Base-by-base conservation (phyloP, 2,329 filamentous ascomycete genomes). In the Aspergillus persii region DNA sequence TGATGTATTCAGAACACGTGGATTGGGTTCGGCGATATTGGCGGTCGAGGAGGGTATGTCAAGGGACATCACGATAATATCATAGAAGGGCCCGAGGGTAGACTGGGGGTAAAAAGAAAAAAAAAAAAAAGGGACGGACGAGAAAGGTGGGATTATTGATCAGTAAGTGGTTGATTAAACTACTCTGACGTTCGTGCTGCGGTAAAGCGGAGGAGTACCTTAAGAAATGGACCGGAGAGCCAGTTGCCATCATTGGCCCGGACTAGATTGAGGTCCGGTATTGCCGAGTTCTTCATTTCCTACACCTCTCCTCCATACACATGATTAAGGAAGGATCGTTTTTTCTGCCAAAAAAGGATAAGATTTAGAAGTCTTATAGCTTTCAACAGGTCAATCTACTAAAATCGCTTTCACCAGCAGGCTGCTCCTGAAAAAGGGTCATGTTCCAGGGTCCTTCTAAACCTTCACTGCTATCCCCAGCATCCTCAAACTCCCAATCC, bases 1-100 rank as follows among this genome's bases (percentile, higher is more conserved):
- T 51, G 94, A 95, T 58, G 89, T 86, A 79, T 86, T 89, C 68
- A 97, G 83, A 78, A 93, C 90, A 61, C 87, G 86, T 59, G 90
- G 89, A 60, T 83, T 83, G 41, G 91, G 89, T 77, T 96, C 92
- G 65, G 84, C 84, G 60, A 87, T 81, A 76, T 88, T 89, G 80
- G 86, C 89, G 12, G 87, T 86, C 2, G 88, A 87, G 69, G 87
- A 80, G 50, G 88, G 83, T 49, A 86, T 78, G 65, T 92, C 89
- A 79, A 91, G 89, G 55, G 90, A 91, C 89, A 92, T 92, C 55
- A 27, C 54, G 47, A 31, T 36, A 26, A 27, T 30, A 66, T 72
- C 47, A 50, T 30, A 18, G 26, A 11, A 30, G 23, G 36, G 11
- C 7, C 9, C 31, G 36, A 41, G 12, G 36, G 15, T 23, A 36